A percentile compares a stretch with the other conserved stretches of the same genome.
These are phyloP conservation scores for Gossypium sturtianum DNA, from an alignment of 345 rosid genomes.

Conservation along the genomic window DNA sequence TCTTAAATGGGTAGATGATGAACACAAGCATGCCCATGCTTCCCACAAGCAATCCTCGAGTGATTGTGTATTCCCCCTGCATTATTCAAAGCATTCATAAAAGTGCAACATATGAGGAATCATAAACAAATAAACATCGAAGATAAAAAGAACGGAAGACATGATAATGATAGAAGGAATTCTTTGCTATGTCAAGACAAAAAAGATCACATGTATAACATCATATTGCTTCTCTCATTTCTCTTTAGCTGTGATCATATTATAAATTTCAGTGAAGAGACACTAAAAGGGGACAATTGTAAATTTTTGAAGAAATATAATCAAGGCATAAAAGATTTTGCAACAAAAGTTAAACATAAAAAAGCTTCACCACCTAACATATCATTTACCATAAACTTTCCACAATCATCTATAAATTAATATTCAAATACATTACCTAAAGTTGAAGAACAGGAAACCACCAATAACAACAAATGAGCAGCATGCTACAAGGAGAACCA, in stretches of 20 bases:
- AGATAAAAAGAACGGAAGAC: background rate
- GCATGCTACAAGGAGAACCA: conserved; percentile 75
- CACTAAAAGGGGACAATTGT: background rate
- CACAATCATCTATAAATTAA: conserved; percentile 3
- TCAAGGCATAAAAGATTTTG: conserved; percentile 1
- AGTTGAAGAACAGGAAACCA: conserved; percentile 70
- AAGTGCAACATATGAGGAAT: background rate
- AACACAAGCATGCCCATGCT: conserved; percentile 95
- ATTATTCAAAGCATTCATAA: conserved; percentile 15
- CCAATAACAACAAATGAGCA: conserved; percentile 81
- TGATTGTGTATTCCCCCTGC: conserved; percentile 52
- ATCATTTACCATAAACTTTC: conserved; percentile 6
- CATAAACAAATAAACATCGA: background rate
- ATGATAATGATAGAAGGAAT: background rate
- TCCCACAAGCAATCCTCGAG: conserved; percentile 97
- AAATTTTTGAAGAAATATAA: background rate
- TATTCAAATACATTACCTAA: conserved; percentile 52
- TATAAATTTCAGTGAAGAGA: background rate
- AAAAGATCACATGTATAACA: background rate
- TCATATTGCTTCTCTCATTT: background rate
- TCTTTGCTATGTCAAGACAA: background rate
- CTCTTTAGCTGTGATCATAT: background rate
- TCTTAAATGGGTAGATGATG: conserved; percentile 86
- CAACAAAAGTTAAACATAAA: background rate
- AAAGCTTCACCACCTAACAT: background rate